These are phyloP conservation scores for Neocatenulostroma microsporum DNA, from an alignment of 2,329 filamentous ascomycete species.

Conservation along the genomic window DNA sequence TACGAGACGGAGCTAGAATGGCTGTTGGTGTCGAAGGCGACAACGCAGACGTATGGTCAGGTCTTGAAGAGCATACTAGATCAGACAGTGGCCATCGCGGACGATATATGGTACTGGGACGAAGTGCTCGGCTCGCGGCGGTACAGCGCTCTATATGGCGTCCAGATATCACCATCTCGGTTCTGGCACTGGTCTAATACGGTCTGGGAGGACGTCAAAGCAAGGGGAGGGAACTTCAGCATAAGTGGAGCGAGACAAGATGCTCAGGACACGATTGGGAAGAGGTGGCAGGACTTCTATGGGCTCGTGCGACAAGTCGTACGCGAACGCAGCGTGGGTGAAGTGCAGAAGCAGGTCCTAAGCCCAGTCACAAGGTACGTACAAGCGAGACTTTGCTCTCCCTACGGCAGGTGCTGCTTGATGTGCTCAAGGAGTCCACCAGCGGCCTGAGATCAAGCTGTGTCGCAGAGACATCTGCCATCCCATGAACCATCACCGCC, in stretches of 20 bases:
- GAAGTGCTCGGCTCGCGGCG: constrained; percentile 71
- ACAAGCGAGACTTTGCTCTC: no score
- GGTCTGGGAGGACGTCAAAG: constrained; percentile 57
- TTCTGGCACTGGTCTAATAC: constrained; percentile 65
- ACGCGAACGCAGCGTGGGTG: constrained; percentile 60
- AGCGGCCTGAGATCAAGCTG: no score
- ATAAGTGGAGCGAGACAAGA: constrained; percentile 22
- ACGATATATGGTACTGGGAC: constrained; percentile 96
- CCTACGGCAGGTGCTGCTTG: no score
- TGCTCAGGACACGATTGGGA: constrained; percentile 23
- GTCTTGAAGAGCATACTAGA: constrained; percentile 70
- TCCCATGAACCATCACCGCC: no score
- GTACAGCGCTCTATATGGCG: constrained; percentile 71
- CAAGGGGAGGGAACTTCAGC: constrained; percentile 21
- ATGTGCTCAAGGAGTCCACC: no score
- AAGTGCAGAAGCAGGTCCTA: constrained; percentile 64
- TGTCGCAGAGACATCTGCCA: no score
- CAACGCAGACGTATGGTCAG: constrained; percentile 80
- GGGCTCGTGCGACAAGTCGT: constrained; percentile 69
- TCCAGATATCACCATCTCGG: constrained; percentile 74
- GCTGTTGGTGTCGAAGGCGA: constrained; percentile 83
- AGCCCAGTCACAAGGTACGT: constrained; percentile 71
- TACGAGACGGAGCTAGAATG: constrained; percentile 80
- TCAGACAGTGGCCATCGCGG: constrained; percentile 71
- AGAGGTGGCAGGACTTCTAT: constrained; percentile 55